Percentiles rank a stretch among this genome's conserved stretches.
phyloP scores from a whole-genome alignment of 768 basidiomycete genomes.

The Royoungia palumana region DNA sequence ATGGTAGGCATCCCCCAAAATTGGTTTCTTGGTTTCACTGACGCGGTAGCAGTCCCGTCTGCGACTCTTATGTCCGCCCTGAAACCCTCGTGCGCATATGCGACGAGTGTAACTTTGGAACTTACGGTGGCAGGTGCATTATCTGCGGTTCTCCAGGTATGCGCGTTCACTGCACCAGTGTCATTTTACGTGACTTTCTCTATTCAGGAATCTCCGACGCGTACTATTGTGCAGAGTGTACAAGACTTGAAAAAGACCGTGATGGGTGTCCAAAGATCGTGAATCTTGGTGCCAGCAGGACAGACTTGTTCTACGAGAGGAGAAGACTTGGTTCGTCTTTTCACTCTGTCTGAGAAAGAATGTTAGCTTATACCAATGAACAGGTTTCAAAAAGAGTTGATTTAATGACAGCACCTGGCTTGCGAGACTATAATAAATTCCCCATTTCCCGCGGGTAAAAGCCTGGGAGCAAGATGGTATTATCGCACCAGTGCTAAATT shows the following conservation, averaged over 20 bases:
- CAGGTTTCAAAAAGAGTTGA: constrained; percentile 35
- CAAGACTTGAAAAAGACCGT: constrained; percentile 93
- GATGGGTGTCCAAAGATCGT: constrained; percentile 99
- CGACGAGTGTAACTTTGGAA: constrained; percentile 99
- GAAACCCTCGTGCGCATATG: constrained; percentile 98
- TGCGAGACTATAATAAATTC: neutral
- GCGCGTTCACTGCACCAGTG: neutral
- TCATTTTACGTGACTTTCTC: neutral
- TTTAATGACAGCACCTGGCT: neutral
- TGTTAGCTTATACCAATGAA: neutral
- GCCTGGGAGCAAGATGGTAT: neutral
- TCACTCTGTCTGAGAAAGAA: neutral
- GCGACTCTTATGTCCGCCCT: constrained; percentile 98
- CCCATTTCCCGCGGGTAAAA: neutral
- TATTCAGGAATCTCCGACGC: constrained; percentile 91
- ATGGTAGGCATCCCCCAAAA: constrained; percentile 59
- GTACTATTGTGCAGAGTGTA: constrained; percentile 98
- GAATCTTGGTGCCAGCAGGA: constrained; percentile 91
- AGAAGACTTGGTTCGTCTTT: constrained; percentile 66
- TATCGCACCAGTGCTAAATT: constrained; percentile 4
- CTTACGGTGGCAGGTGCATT: constrained; percentile 96
- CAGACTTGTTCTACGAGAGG: constrained; percentile 89
- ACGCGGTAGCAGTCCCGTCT: constrained; percentile 72
- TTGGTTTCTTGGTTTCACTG: neutral
- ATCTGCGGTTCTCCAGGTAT: constrained; percentile 95